phyloP scores from a whole-genome alignment of 805 yeast genomes.

The Hyphopichia homilentoma region DNA sequence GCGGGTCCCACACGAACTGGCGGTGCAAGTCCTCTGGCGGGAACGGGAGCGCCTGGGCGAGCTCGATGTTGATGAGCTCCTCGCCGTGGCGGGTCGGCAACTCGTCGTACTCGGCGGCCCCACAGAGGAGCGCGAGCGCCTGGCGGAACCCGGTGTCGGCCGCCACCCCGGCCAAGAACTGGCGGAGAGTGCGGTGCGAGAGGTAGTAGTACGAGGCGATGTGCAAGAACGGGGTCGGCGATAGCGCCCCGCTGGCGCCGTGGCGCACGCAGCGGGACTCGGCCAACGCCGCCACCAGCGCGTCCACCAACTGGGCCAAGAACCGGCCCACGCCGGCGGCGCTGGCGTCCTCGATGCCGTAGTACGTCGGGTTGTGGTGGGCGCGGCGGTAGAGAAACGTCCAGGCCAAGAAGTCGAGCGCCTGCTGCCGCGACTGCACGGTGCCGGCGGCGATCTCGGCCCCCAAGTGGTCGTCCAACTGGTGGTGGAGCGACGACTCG shows the following conservation, averaged over 20 bases:
- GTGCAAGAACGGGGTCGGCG: conserved; percentile 78
- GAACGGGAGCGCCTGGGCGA: conserved; percentile 71
- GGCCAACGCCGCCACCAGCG: conserved; percentile 59
- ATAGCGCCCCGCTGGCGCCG: conserved; percentile 38
- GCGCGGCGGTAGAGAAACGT: conserved; percentile 72
- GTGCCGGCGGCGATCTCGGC: conserved; percentile 77
- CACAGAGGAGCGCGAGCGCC: conserved; percentile 56
- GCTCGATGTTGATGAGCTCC: conserved; percentile 78
- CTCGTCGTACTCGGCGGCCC: conserved; percentile 80
- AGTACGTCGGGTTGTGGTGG: conserved; percentile 73
- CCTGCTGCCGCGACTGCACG: conserved; percentile 59
- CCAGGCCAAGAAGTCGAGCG: conserved; percentile 73
- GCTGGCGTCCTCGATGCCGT: conserved; percentile 62
- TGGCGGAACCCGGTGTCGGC: conserved; percentile 51
- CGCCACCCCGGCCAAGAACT: conserved; percentile 51
- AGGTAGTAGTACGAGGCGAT: conserved; percentile 90
- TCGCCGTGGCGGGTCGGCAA: conserved; percentile 91
- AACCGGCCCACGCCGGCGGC: conserved; percentile 55
- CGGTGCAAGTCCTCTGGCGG: conserved; percentile 53
- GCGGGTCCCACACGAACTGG: conserved; percentile 81
- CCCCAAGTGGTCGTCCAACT: conserved; percentile 74
- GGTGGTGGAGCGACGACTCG: conserved; percentile 73
- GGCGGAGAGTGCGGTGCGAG: conserved; percentile 84
- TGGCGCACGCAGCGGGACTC: conserved; percentile 78
- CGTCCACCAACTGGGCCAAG: conserved; percentile 64